Evolutionary conservation across 768 basidiomycete genomes (phyloP).

Genomic region (Albatrellus ellisii): DNA sequence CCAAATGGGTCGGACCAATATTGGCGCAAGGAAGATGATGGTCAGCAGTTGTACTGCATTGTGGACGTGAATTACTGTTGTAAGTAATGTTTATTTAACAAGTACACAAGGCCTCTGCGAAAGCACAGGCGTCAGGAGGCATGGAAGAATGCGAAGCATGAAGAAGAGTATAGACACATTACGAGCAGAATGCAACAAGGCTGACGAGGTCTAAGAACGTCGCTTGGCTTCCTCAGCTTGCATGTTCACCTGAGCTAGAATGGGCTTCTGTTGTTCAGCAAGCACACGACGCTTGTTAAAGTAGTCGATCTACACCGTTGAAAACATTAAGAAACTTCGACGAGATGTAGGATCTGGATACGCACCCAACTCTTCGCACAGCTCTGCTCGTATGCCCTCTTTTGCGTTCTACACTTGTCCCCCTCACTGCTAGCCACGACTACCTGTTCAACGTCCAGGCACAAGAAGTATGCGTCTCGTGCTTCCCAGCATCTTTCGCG

Average conservation of each 20-base stretch:
- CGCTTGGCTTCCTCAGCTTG: slow-evolving; percentile 24
- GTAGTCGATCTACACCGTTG: slow-evolving; percentile 65
- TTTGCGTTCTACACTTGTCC: slow-evolving; percentile 42
- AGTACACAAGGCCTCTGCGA: no score
- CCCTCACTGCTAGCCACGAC: slow-evolving; percentile 67
- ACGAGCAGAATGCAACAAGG: no score
- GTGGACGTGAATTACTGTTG: no score
- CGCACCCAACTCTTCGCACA: slow-evolving; percentile 89
- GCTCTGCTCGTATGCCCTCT: slow-evolving; percentile 46
- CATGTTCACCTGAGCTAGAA: slow-evolving; percentile 35
- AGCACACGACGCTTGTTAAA: slow-evolving; percentile 86
- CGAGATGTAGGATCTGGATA: slow-evolving; percentile 7
- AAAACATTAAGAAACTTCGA: neutral
- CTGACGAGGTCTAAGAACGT: slow-evolving; percentile 10
- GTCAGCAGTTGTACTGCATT: no score
- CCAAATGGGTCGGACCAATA: no score
- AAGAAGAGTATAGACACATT: no score
- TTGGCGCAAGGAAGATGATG: no score
- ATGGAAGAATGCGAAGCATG: no score
- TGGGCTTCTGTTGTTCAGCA: slow-evolving; percentile 64
- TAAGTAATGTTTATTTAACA: no score
- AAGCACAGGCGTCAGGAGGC: no score
- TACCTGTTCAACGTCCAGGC: slow-evolving; percentile 58
- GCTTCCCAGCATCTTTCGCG: slow-evolving; percentile 78
- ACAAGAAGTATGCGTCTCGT: slow-evolving; percentile 75